Evolutionary conservation across 805 yeast genomes (phyloP).

Genomic region (Candida maltosa): DNA sequence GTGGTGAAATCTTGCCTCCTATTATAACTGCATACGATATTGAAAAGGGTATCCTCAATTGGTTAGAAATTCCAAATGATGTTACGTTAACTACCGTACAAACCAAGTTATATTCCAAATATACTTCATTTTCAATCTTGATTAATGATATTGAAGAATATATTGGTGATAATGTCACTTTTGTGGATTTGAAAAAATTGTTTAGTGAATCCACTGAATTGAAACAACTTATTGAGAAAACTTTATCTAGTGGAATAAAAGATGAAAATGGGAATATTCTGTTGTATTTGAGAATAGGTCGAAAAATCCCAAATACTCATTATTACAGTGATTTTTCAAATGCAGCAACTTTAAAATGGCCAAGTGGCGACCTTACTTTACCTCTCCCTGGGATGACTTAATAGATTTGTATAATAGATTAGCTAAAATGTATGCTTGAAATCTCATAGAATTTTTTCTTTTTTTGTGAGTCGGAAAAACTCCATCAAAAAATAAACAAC

Average conservation of each 20-base stretch:
- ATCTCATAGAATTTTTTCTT: no score
- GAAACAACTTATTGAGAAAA: conserved; percentile 21
- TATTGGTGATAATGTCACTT: conserved; percentile 45
- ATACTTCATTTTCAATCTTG: conserved; percentile 59
- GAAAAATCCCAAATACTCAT: conserved; percentile 37
- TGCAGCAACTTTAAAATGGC: conserved; percentile 60
- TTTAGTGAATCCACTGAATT: conserved; percentile 20
- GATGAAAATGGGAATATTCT: conserved; percentile 28
- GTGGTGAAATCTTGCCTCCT: conserved; percentile 54
- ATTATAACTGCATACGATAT: conserved; percentile 29
- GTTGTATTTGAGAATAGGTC: conserved; percentile 57
- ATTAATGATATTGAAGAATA: conserved; percentile 78
- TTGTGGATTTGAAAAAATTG: conserved; percentile 33
- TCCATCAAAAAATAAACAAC: no score
- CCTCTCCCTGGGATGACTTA: conserved; percentile 55
- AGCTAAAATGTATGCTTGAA: no score
- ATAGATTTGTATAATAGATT: no score
- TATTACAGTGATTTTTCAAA: conserved; percentile 60
- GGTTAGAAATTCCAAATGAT: conserved; percentile 21
- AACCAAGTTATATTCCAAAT: conserved; percentile 18
- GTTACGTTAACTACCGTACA: background rate
- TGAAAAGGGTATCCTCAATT: conserved; percentile 29
- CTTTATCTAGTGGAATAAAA: conserved; percentile 22
- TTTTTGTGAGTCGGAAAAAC: no score
- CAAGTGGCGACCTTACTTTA: conserved; percentile 49